Evolutionary conservation across 805 yeast genomes (phyloP), one percentile per base, ranked within the genome.

Genomic region (Metschnikowia reukaufii): DNA sequence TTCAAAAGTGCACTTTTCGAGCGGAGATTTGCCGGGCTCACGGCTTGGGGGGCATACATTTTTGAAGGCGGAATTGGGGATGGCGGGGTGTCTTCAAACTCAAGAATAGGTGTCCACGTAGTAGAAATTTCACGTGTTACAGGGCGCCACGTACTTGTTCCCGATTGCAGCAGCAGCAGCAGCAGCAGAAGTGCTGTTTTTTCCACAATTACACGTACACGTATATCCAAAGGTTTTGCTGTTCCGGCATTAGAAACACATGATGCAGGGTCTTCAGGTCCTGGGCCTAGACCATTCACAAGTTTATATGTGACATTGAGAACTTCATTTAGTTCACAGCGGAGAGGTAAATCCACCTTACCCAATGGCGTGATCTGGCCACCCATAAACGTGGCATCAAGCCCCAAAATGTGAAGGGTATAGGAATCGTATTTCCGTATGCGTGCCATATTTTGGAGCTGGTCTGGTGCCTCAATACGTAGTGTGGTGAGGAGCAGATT

Each of bases 391-490:
- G 55, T 58, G 37, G 66, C 54, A 1, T 49, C 42, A 16, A 67
- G 42, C 34, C 58, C 53, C 31, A 56, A 33, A 16, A 68, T 62
- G 30, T 58, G 54, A 45, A 64, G 60, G 35, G 29, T 42, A 47
- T 57, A 60, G 19, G 38, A 42, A 10, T 52, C 45, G 17, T 41
- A 32, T 40, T 19, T 36, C n/a, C 17, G 32, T 9, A 13, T 17
- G 8, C 9, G 30, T 13, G 31, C 38, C 7, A n/a, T 34, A 13
- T 20, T 9, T n/a, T 30, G 16, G 13, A 78, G 60, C 29, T 62
- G 73, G 2, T 73, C 76, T 0, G 81, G 69, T 2, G 73, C 64
- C 47, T 77, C 81, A 9, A 79, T 60, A 44, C 73, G 78, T 37
- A 79, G 59, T 0, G 79, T 73, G 1, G 81, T 72, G n/a, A 79